Percentiles rank a stretch among this genome's conserved stretches.
Conservation (phyloP, 768 basidiomycete genomes). For the Terana coerulea region DNA sequence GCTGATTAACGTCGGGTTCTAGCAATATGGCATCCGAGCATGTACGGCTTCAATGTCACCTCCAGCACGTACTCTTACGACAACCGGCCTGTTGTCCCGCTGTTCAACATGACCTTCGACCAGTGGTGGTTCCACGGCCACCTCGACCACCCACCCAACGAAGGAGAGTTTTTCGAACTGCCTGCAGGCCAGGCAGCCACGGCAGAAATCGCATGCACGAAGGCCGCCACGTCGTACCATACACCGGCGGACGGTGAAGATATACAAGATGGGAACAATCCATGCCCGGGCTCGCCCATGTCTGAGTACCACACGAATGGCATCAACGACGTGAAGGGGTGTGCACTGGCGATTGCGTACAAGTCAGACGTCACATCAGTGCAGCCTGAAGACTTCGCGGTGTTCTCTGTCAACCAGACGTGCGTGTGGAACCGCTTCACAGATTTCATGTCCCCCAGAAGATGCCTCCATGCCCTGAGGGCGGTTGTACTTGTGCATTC, state of each 20-base stretch:
- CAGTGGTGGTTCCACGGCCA: slow-evolving; percentile 53
- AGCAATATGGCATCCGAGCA: slow-evolving; percentile 56
- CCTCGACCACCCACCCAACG: slow-evolving; percentile 28
- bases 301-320: slow-evolving; percentile 53
- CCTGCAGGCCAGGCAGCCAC: slow-evolving; percentile 54
- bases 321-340: slow-evolving; percentile 32
- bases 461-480: slow-evolving; percentile 61
- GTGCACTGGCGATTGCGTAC: slow-evolving; percentile 60
- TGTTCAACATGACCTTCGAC: slow-evolving; percentile 34
- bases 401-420: slow-evolving; percentile 66
- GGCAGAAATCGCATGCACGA: slow-evolving; percentile 54
- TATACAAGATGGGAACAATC: slow-evolving; percentile 45
- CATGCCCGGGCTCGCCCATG: slow-evolving; percentile 44
- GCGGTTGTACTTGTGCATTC: slow-evolving; percentile 60
- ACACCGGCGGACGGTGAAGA: slow-evolving; percentile 47
- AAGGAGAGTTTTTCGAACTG: slow-evolving; percentile 34
- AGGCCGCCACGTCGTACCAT: slow-evolving; percentile 56
- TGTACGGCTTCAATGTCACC: slow-evolving; percentile 72
- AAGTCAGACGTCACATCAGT: slow-evolving; percentile 49
- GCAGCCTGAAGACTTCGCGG: slow-evolving; percentile 57
- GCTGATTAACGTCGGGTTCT: too few species aligned
- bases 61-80: slow-evolving; percentile 49
- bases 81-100: slow-evolving; percentile 53
- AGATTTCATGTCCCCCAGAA: slow-evolving; percentile 54
- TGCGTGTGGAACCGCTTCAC: slow-evolving; percentile 66